These are phyloP conservation scores for Sugiyamaella mastotermitis DNA, from an alignment of 805 yeast species.

Conservation along the genomic window DNA sequence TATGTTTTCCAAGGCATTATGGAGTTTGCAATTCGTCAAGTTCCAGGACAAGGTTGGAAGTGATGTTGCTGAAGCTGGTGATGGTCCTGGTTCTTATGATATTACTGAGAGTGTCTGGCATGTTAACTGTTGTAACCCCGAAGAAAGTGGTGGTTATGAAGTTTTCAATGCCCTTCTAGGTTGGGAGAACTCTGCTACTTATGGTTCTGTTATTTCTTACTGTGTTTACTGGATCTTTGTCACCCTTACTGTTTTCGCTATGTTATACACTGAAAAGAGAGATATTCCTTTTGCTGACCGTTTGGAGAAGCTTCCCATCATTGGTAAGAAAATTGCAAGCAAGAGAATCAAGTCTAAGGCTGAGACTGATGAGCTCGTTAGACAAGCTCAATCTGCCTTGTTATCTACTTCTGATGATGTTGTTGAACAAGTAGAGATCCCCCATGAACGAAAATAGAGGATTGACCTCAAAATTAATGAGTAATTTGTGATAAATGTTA, in stretches of 20 bases:
- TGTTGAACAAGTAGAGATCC: too few species aligned
- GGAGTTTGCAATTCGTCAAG: constrained; percentile 73
- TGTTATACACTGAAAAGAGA: constrained; percentile 76
- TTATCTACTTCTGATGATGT: too few species aligned
- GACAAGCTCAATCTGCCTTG: too few species aligned
- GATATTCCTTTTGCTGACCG: constrained; percentile 65
- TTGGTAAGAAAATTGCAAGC: constrained; percentile 38
- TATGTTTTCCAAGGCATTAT: constrained; percentile 84
- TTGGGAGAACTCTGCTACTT: constrained; percentile 96
- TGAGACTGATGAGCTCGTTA: constrained; percentile 19
- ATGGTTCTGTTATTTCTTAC: constrained; percentile 86
- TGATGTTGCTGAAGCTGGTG: constrained; percentile 88
- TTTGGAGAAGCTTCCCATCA: constrained; percentile 58
- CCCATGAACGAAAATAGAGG: too few species aligned
- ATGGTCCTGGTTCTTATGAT: constrained; percentile 94
- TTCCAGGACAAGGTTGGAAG: constrained; percentile 75
- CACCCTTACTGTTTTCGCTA: constrained; percentile 46
- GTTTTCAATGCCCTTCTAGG: constrained; percentile 90
- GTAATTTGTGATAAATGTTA: too few species aligned
- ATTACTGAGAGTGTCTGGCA: constrained; percentile 81
- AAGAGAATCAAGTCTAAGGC: constrained; percentile 30
- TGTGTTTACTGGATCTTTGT: constrained; percentile 80
- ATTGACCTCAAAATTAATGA: too few species aligned
- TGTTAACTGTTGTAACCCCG: constrained; percentile 96
- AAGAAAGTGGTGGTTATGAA: constrained; percentile 91